Conservation (phyloP, 352 stramenopile species). For the Salisapilia sapeloensis region DNA sequence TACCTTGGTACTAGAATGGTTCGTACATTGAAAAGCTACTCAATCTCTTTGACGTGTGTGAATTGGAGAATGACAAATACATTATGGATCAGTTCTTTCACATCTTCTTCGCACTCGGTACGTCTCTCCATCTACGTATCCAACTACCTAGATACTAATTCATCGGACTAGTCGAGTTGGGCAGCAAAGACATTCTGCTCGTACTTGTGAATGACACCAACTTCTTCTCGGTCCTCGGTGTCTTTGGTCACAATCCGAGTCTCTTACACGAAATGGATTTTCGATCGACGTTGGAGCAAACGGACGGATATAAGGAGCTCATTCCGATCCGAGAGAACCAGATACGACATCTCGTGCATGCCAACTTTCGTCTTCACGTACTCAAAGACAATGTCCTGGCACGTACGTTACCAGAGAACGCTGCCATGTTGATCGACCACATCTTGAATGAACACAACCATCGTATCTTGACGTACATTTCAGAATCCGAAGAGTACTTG, state of each 20-base stretch:
- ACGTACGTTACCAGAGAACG: slow-evolving; percentile 54
- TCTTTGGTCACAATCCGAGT: slow-evolving; percentile 65
- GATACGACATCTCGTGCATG: slow-evolving; percentile 57
- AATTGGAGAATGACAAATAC: slow-evolving; percentile 36
- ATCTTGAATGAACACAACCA: slow-evolving; percentile 79
- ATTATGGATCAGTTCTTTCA: slow-evolving; percentile 54
- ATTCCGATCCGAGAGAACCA: slow-evolving; percentile 40
- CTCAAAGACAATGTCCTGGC: slow-evolving; percentile 78
- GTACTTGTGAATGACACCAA: slow-evolving; percentile 54
- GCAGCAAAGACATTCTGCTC: slow-evolving; percentile 44
- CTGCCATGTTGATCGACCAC: slow-evolving; percentile 61
- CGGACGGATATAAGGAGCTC: slow-evolving; percentile 55
- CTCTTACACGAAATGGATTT: slow-evolving; percentile 68
- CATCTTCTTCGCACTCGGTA: slow-evolving; percentile 57
- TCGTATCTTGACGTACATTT: slow-evolving; percentile 69
- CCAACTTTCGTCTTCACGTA: slow-evolving; percentile 79
- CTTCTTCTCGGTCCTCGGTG: slow-evolving; percentile 67
- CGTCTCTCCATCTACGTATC: not conserved
- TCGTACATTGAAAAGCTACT: slow-evolving; percentile 60
- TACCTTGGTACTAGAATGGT: slow-evolving; percentile 18
- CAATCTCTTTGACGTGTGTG: slow-evolving; percentile 52
- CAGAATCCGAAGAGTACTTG: slow-evolving; percentile 52
- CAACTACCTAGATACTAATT: not conserved
- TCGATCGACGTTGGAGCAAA: slow-evolving; percentile 33
- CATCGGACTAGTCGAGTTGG: slow-evolving; percentile 38